Evolutionary conservation across 495 filamentous ascomycete species (phyloP).

Genomic region (Aeminium ludgeri): DNA sequence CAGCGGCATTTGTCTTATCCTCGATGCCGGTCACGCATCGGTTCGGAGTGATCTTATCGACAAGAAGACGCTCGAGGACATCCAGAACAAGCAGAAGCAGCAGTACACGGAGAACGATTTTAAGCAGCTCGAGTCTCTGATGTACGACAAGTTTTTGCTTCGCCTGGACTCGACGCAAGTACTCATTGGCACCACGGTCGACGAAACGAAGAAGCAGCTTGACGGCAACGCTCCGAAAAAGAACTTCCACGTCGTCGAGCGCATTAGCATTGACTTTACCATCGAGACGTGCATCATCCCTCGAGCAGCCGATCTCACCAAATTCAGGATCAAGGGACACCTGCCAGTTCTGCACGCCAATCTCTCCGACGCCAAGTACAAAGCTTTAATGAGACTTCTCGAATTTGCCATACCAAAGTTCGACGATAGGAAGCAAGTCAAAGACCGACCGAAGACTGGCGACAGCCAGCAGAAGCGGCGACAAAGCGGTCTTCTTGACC

Average conservation of each 20-base stretch:
- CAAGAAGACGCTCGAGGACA: slow-evolving; percentile 65
- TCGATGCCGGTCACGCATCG: slow-evolving; percentile 91
- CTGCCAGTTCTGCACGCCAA: slow-evolving; percentile 82
- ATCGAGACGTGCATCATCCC: slow-evolving; percentile 86
- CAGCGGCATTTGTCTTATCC: slow-evolving; percentile 68
- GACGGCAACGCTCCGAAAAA: slow-evolving; percentile 47
- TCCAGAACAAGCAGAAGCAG: slow-evolving; percentile 79
- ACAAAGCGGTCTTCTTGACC: slow-evolving; percentile 13
- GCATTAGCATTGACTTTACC: slow-evolving; percentile 90
- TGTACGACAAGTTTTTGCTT: slow-evolving; percentile 90
- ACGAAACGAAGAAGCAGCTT: slow-evolving; percentile 75
- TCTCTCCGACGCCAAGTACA: slow-evolving; percentile 89
- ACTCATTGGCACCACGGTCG: slow-evolving; percentile 84
- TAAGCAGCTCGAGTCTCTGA: slow-evolving; percentile 65
- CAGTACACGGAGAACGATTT: slow-evolving; percentile 80
- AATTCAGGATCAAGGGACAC: slow-evolving; percentile 76
- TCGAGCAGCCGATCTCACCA: slow-evolving; percentile 83
- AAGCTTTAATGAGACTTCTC: slow-evolving; percentile 85
- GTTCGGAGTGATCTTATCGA: slow-evolving; percentile 88
- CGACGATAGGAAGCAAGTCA: slow-evolving; percentile 27
- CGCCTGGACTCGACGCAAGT: slow-evolving; percentile 89
- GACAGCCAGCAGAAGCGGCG: slow-evolving; percentile 3
- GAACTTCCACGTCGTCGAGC: slow-evolving; percentile 80
- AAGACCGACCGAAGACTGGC: slow-evolving; percentile 6
- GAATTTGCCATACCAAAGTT: slow-evolving; percentile 88